Base-by-base conservation (phyloP, 2,329 filamentous ascomycete species). In the Chaetomium sp. region DNA sequence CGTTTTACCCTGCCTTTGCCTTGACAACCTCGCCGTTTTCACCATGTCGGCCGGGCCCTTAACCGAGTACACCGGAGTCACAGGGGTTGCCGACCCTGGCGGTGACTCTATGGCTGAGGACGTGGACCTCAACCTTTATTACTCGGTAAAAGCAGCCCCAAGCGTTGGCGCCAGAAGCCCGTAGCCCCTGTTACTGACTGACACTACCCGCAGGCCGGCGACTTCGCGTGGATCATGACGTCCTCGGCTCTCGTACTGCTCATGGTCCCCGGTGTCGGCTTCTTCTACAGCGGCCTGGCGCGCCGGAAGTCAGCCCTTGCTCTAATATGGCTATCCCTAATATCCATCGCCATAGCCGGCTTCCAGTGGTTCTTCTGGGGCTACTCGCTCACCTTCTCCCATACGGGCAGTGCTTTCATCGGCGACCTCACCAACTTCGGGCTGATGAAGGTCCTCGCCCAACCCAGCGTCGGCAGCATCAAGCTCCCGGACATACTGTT, bases 351-450 rank as follows among this genome's bases (percentile, higher is more conserved):
- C 12, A 87, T 96, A 69, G 87, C 93, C 66, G 89, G 87, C 57
- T 96, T 96, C 79, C 92, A 96, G 75, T 97, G 93, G 92, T 96
- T 96, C 82, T 94, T 96, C 82, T 96, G 92, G 92, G 92, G 92
- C 56, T 96, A 94, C 78, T 94, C 90, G 12, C 81, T 96, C 60
- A 85, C 91, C 68, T 96, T 96, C 78, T 93, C 91, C 7, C 91
- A 93, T 77, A 86, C 86, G 25, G 91, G 91, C 64, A 90, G 89
- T 70, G 83, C 83, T 69, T 96, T 87, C 80, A 89, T 96, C 66
- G 92, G 92, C 54, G 85, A 93, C 69, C 82, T 96, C 56, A 82
- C 85, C 70, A 93, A 96, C 82, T 89, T 96, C 72, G 93, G 91
- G 38, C 85, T 96, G 71, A 90, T 84, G 78, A 85, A 91, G 75